phyloP scores from a whole-genome alignment of 2,329 filamentous ascomycete genomes.

The Nigrospora oryzae region DNA sequence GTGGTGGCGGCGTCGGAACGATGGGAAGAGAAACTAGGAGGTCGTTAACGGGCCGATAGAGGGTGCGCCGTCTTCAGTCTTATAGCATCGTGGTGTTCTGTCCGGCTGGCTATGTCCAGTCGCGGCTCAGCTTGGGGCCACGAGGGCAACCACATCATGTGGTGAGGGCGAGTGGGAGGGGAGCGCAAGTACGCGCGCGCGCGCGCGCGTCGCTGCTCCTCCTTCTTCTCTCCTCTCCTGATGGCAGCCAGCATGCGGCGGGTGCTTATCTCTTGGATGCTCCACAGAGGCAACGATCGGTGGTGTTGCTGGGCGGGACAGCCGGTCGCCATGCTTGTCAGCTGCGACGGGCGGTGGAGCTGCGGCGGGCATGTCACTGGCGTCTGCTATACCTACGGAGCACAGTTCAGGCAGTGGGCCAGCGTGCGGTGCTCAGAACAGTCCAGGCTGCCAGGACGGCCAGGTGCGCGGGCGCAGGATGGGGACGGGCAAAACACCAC shows the following conservation, averaged over 20 bases:
- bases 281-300: background rate
- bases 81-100: too few species aligned
- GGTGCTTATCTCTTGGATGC: background rate
- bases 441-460: background rate
- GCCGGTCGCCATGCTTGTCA: background rate
- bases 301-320: background rate
- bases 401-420: background rate
- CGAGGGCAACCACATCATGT: background rate
- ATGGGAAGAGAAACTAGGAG: background rate
- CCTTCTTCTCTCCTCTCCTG: too few species aligned
- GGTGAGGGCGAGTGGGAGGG: too few species aligned
- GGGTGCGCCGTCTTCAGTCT: too few species aligned
- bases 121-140: too few species aligned
- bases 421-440: background rate
- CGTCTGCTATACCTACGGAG: background rate
- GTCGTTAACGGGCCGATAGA: too few species aligned
- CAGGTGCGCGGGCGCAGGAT: background rate
- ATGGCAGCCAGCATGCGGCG: background rate
- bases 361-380: background rate
- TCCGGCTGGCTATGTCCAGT: too few species aligned
- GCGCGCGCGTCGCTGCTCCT: too few species aligned
- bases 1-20: background rate
- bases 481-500: constrained; percentile 1
- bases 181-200: too few species aligned
- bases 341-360: background rate